These are phyloP conservation scores for Thielaviopsis ethacetica DNA, from an alignment of 2,329 filamentous ascomycete species.

Conservation along the genomic window DNA sequence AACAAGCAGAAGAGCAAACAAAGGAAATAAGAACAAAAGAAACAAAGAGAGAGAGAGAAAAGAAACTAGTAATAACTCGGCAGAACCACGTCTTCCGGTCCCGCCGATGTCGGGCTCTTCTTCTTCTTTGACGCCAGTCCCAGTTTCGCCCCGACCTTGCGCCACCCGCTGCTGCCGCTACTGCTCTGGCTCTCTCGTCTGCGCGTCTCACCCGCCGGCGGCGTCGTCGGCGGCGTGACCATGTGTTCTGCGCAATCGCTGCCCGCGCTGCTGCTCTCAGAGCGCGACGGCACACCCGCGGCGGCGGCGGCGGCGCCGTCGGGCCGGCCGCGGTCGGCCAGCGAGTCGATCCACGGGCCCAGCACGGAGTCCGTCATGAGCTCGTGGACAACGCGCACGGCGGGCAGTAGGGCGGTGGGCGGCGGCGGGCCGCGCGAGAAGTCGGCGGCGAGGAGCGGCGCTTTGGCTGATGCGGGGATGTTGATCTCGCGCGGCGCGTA, in stretches of 20 bases:
- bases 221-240: slow-evolving; percentile 57
- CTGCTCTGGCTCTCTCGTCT: slow-evolving; percentile 38
- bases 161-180: slow-evolving; percentile 44
- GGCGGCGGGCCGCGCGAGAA: slow-evolving; percentile 41
- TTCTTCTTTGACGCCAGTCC: slow-evolving; percentile 24
- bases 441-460: slow-evolving; percentile 22
- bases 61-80: neutral
- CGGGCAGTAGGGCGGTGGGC: slow-evolving; percentile 62
- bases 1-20: slow-evolving; percentile 1
- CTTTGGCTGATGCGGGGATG: slow-evolving; percentile 69
- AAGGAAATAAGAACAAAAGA: neutral
- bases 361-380: slow-evolving; percentile 96
- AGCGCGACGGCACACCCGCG: slow-evolving; percentile 13
- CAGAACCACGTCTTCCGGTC: neutral
- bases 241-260: neutral
- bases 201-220: slow-evolving; percentile 44
- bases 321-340: slow-evolving; percentile 16
- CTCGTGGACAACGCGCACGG: slow-evolving; percentile 79
- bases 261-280: neutral
- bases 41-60: neutral
- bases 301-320: slow-evolving; percentile 17
- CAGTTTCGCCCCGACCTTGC: slow-evolving; percentile 45
- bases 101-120: slow-evolving; percentile 1
- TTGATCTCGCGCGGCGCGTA: slow-evolving; percentile 82
- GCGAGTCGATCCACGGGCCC: slow-evolving; percentile 71